These are phyloP conservation scores for Rhodotorula sp. DNA, from an alignment of 1,284 basidiomycete genomes.

Conservation along the genomic window DNA sequence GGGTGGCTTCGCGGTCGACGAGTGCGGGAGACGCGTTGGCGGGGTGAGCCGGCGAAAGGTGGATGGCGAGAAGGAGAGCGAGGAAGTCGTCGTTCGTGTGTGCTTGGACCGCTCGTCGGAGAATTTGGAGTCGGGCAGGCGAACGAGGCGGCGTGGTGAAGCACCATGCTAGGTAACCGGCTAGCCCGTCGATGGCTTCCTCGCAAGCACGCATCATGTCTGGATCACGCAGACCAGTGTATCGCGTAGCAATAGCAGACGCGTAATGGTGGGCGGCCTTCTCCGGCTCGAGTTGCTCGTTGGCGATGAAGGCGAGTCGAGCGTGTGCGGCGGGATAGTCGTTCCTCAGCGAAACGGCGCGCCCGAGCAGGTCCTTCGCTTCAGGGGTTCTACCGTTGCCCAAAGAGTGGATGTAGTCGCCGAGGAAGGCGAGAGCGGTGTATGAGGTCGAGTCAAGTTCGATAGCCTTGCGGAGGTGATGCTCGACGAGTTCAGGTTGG, in stretches of 20 bases:
- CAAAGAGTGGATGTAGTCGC: slow-evolving; percentile 23
- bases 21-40: neutral
- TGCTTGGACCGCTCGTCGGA: neutral
- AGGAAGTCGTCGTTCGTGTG: slow-evolving; percentile 21
- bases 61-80: slow-evolving; percentile 13
- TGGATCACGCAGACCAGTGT: slow-evolving; percentile 13
- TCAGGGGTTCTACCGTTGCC: neutral
- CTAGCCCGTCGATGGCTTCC: slow-evolving; percentile 7
- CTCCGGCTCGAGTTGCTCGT: slow-evolving; percentile 20
- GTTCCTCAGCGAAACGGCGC: slow-evolving; percentile 9
- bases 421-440: slow-evolving; percentile 25
- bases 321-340: slow-evolving; percentile 35
- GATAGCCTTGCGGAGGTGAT: slow-evolving; percentile 20
- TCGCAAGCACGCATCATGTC: neutral
- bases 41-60: neutral
- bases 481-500: neutral
- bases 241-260: neutral
- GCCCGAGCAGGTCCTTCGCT: neutral
- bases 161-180: slow-evolving; percentile 12
- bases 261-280: slow-evolving; percentile 1
- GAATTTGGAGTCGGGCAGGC: slow-evolving; percentile 2
- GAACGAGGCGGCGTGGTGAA: slow-evolving; percentile 2
- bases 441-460: slow-evolving; percentile 2
- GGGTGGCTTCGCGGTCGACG: neutral
- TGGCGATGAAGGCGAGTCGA: slow-evolving; percentile 28